Conservation (phyloP, 176 grass and related monocot genomes). For the Oryza australiensis region DNA sequence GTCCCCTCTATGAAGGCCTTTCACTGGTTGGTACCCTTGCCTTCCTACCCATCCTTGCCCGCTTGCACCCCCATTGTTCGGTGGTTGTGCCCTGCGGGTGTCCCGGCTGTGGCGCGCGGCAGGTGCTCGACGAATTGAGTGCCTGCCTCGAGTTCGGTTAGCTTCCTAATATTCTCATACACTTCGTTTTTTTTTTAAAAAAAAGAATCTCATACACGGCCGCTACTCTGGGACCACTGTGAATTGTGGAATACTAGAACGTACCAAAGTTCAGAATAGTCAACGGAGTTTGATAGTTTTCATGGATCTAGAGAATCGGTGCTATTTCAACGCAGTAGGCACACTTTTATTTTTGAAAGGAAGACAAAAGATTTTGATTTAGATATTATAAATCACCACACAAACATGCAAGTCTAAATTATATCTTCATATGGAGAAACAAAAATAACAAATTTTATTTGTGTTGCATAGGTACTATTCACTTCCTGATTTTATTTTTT, state of each 20-base stretch:
- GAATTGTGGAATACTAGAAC: background rate
- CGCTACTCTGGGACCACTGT: background rate
- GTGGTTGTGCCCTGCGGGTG: background rate
- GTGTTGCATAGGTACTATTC: no score
- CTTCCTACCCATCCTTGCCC: background rate
- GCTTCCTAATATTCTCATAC: background rate
- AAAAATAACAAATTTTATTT: no score
- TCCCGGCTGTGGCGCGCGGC: background rate
- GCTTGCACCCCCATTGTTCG: background rate
- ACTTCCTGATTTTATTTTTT: no score
- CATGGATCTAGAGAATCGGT: background rate
- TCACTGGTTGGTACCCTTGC: constrained; percentile 50
- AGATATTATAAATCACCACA: no score
- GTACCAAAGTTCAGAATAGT: background rate
- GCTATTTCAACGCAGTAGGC: no score
- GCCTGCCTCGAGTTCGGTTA: background rate
- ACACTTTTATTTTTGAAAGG: no score
- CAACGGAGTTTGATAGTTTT: background rate
- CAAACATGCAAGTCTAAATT: no score
- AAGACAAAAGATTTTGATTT: background rate
- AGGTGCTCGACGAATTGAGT: constrained; percentile 28
- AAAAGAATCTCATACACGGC: background rate
- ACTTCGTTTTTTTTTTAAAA: no score
- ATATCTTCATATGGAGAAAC: no score
- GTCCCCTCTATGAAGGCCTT: constrained; percentile 86